A percentile compares a stretch with the other conserved stretches of the same genome.
Evolutionary conservation across 768 basidiomycete genomes (phyloP).

Genomic region (Tephrocybe sp.): DNA sequence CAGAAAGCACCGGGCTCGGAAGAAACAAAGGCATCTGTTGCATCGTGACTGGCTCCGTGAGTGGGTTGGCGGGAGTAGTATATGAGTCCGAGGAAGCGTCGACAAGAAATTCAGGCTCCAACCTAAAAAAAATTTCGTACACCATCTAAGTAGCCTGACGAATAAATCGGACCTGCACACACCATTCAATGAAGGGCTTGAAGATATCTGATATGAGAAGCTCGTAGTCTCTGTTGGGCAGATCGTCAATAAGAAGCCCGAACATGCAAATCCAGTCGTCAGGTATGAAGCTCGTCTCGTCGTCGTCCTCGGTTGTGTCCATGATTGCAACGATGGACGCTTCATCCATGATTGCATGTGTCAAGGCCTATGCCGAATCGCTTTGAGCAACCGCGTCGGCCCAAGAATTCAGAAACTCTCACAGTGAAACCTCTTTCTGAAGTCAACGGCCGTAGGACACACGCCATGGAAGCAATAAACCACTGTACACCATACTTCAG

Average conservation of each 20-base stretch:
- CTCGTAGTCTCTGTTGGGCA: not conserved
- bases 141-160: not conserved
- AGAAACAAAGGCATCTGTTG: not conserved
- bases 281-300: not conserved
- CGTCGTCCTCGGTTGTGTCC: slow-evolving; percentile 2
- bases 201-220: not conserved
- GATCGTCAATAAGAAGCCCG: not conserved
- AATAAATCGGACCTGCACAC: not conserved
- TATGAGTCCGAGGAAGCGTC: too few relatives aligned
- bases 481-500: not conserved
- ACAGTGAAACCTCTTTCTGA: too few relatives aligned
- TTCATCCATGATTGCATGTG: not conserved
- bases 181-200: slow-evolving; percentile 5
- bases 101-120: not conserved
- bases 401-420: too few relatives aligned
- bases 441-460: not conserved
- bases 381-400: too few relatives aligned
- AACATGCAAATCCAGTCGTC: slow-evolving; percentile 10
- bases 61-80: too few relatives aligned
- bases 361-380: slow-evolving; percentile 2
- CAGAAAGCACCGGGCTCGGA: not conserved
- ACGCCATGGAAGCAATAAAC: slow-evolving; percentile 5
- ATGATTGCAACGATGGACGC: slow-evolving; percentile 1
- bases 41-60: too few relatives aligned
- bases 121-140: not conserved